Conservation (phyloP, 352 stramenopile species). For the Globisporangium nodosum region DNA sequence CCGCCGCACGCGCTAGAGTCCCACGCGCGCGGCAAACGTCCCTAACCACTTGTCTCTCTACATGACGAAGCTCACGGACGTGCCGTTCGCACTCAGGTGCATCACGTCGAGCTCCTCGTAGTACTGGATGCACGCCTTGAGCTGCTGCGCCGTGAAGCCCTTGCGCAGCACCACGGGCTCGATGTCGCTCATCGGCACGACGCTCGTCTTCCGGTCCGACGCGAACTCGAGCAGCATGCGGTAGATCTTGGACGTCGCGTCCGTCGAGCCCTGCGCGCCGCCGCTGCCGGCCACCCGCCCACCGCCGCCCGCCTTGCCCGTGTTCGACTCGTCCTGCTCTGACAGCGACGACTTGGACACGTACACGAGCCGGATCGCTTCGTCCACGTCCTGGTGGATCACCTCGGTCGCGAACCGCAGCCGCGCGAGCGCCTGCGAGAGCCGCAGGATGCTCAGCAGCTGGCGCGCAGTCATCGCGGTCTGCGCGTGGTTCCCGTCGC, state of each 20-base stretch:
- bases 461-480: slow-evolving; percentile 98
- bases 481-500: slow-evolving; percentile 85
- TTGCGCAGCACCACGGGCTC: slow-evolving; percentile 95
- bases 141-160: slow-evolving; percentile 94
- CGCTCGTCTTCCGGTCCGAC: slow-evolving; percentile 54
- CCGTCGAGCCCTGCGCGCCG: slow-evolving; percentile 43
- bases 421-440: slow-evolving; percentile 95
- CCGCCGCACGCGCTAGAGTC: too few relatives aligned
- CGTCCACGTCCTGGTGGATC: slow-evolving; percentile 96
- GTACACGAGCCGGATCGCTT: slow-evolving; percentile 95
- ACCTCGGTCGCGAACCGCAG: slow-evolving; percentile 95
- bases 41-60: background rate
- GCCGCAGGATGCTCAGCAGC: slow-evolving; percentile 97
- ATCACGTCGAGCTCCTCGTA: slow-evolving; percentile 90
- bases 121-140: slow-evolving; percentile 92
- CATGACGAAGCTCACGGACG: slow-evolving; percentile 69
- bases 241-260: slow-evolving; percentile 95
- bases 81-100: slow-evolving; percentile 73
- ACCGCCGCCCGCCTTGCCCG: slow-evolving; percentile 10
- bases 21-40: too few relatives aligned
- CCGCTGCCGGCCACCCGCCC: slow-evolving; percentile 8
- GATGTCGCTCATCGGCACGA: slow-evolving; percentile 82
- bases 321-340: slow-evolving; percentile 81
- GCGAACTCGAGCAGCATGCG: slow-evolving; percentile 94
- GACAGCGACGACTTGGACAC: slow-evolving; percentile 95